phyloP scores from a whole-genome alignment of 805 yeast species.

The Candida rishiriensis region DNA sequence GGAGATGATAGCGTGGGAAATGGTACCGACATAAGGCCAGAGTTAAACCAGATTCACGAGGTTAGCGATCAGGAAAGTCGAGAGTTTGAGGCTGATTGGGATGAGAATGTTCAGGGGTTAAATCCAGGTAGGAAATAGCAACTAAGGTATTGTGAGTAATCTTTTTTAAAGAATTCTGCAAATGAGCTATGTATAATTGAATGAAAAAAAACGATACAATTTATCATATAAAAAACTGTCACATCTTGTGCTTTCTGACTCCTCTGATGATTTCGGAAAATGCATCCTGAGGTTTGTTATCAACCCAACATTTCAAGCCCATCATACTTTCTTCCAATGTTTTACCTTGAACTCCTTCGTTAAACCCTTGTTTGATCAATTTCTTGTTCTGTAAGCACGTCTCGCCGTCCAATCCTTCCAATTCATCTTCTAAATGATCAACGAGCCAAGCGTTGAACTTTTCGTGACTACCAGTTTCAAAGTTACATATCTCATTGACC shows the following conservation, averaged over 20 bases:
- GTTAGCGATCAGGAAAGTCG: constrained; percentile 50
- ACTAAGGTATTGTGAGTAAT: not conserved
- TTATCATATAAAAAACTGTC: constrained; percentile 7
- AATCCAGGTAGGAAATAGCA: constrained; percentile 3
- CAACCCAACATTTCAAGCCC: constrained; percentile 67
- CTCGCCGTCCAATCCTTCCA: constrained; percentile 41
- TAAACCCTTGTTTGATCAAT: constrained; percentile 33
- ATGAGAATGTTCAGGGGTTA: constrained; percentile 27
- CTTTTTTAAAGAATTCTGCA: no score
- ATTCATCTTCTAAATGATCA: constrained; percentile 30
- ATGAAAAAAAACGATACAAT: not conserved
- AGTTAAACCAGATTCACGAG: constrained; percentile 39
- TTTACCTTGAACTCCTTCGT: constrained; percentile 38
- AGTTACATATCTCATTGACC: constrained; percentile 51
- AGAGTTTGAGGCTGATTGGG: constrained; percentile 54
- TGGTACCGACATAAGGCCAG: constrained; percentile 16
- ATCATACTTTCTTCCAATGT: constrained; percentile 62
- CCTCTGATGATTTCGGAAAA: constrained; percentile 53
- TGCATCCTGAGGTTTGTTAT: constrained; percentile 68
- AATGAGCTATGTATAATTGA: not conserved
- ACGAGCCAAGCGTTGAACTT: constrained; percentile 40
- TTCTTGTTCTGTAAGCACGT: constrained; percentile 43
- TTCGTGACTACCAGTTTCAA: constrained; percentile 23
- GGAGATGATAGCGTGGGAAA: constrained; percentile 25
- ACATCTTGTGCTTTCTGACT: constrained; percentile 59